These are phyloP conservation scores for Fusarium nematophilum DNA, from an alignment of 2,329 filamentous ascomycete genomes.

Conservation along the genomic window DNA sequence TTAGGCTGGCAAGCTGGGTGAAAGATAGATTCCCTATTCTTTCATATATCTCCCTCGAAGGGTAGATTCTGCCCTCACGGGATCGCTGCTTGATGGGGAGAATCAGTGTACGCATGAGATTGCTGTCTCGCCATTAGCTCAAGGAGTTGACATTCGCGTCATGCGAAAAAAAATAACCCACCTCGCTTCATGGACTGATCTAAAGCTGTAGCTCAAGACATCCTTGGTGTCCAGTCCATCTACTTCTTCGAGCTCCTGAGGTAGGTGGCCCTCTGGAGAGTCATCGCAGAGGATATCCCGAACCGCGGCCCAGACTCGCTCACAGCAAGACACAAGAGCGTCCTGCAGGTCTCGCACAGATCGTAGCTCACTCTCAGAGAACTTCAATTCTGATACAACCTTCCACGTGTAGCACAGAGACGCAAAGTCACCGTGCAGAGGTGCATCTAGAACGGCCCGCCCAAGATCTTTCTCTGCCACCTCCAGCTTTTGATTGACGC, in stretches of 20 bases:
- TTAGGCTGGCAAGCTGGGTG: constrained; percentile 81
- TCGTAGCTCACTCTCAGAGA: constrained; percentile 51
- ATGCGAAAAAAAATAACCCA: constrained; percentile 50
- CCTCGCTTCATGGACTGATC: constrained; percentile 95
- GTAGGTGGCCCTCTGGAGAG: constrained; percentile 89
- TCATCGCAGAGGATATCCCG: constrained; percentile 87
- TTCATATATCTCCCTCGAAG: constrained; percentile 66
- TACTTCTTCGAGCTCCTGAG: constrained; percentile 78
- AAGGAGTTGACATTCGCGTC: background rate
- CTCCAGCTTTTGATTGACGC: constrained; percentile 72
- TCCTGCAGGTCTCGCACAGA: constrained; percentile 58
- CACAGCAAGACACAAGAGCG: constrained; percentile 70
- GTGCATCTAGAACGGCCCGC: constrained; percentile 72
- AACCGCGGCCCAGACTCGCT: constrained; percentile 81
- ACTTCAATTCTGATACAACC: constrained; percentile 57
- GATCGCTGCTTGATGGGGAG: constrained; percentile 63
- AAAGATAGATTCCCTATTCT: constrained; percentile 81
- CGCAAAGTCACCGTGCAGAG: constrained; percentile 77
- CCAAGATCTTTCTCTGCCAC: constrained; percentile 74
- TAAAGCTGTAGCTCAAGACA: constrained; percentile 92
- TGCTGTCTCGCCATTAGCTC: constrained; percentile 59
- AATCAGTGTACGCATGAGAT: constrained; percentile 74
- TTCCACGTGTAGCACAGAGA: constrained; percentile 70
- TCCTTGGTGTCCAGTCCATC: constrained; percentile 86
- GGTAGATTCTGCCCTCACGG: constrained; percentile 57